phyloP scores from a whole-genome alignment of 2,329 filamentous ascomycete genomes.

The Ophiostoma sp. region DNA sequence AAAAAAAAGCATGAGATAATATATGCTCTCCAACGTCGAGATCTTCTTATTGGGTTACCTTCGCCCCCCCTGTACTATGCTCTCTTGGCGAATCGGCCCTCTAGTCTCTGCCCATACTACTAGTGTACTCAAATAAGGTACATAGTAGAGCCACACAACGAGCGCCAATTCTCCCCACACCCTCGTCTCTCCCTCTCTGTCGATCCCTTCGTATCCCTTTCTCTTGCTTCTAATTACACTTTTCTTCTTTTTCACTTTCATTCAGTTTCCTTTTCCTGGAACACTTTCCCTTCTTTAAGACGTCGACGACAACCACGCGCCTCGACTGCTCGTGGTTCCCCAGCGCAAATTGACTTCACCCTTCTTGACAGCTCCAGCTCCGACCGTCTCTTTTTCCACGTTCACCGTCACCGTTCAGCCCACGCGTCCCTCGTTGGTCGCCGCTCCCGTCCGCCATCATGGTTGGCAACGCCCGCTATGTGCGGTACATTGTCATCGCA shows the following conservation, averaged over 20 bases:
- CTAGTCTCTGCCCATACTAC: slow-evolving; percentile 14
- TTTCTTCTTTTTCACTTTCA: background rate
- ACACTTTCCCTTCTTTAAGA: slow-evolving; percentile 9
- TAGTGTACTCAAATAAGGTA: no score
- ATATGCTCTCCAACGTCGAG: background rate
- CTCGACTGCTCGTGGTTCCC: slow-evolving; percentile 12
- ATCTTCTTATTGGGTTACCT: slow-evolving; percentile 17
- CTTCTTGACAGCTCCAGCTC: background rate
- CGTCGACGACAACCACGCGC: slow-evolving; percentile 14
- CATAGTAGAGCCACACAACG: no score
- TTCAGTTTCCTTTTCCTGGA: background rate
- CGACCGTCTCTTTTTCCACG: background rate
- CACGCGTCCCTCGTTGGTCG: slow-evolving; percentile 19
- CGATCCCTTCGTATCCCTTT: slow-evolving; percentile 21
- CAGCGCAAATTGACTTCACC: slow-evolving; percentile 6
- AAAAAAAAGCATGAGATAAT: background rate
- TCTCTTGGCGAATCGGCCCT: slow-evolving; percentile 19
- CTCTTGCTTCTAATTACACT: slow-evolving; percentile 14
- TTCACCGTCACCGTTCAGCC: slow-evolving; percentile 5
- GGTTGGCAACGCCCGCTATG: slow-evolving; percentile 66
- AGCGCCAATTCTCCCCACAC: slow-evolving; percentile 16
- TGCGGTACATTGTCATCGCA: slow-evolving; percentile 74
- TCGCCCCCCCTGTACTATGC: slow-evolving; percentile 14
- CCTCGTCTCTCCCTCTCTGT: slow-evolving; percentile 18
- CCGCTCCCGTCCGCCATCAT: slow-evolving; percentile 33